Evolutionary conservation across 768 basidiomycete genomes (phyloP).

Genomic region (Mycena latifolia): DNA sequence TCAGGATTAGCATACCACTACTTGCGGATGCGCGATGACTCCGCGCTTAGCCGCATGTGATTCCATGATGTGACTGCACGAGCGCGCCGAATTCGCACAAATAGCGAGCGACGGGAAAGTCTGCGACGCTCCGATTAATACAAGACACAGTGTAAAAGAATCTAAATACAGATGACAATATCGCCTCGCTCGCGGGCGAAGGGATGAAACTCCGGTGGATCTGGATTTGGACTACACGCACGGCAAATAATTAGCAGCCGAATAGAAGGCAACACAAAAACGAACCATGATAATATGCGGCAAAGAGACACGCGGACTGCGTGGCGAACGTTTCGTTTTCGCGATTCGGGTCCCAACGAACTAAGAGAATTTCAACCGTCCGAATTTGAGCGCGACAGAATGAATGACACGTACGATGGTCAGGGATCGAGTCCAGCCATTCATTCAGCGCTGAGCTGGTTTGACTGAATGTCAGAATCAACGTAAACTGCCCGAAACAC

Average conservation of each 20-base stretch:
- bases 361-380: slow-evolving; percentile 36
- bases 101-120: slow-evolving; percentile 75
- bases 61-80: slow-evolving; percentile 70
- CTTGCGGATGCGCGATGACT: slow-evolving; percentile 16
- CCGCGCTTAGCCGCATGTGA: slow-evolving; percentile 42
- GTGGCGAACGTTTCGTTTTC: slow-evolving; percentile 54
- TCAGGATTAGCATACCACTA: slow-evolving; percentile 11
- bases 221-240: slow-evolving; percentile 54
- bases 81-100: slow-evolving; percentile 74
- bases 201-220: slow-evolving; percentile 76
- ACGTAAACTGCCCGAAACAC: background rate
- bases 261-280: background rate
- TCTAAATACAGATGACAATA: slow-evolving; percentile 40
- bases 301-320: slow-evolving; percentile 65
- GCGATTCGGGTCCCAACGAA: slow-evolving; percentile 62
- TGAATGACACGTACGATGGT: slow-evolving; percentile 47
- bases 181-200: slow-evolving; percentile 55
- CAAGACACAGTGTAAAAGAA: no score
- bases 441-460: slow-evolving; percentile 61
- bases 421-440: slow-evolving; percentile 64
- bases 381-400: background rate
- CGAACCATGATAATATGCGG: slow-evolving; percentile 55
- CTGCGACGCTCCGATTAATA: background rate
- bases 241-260: background rate
- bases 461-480: background rate